Percentiles rank a stretch among this genome's conserved stretches.
These are phyloP conservation scores for Monosporascus sp. DNA, from an alignment of 2,329 filamentous ascomycete species.

Conservation along the genomic window DNA sequence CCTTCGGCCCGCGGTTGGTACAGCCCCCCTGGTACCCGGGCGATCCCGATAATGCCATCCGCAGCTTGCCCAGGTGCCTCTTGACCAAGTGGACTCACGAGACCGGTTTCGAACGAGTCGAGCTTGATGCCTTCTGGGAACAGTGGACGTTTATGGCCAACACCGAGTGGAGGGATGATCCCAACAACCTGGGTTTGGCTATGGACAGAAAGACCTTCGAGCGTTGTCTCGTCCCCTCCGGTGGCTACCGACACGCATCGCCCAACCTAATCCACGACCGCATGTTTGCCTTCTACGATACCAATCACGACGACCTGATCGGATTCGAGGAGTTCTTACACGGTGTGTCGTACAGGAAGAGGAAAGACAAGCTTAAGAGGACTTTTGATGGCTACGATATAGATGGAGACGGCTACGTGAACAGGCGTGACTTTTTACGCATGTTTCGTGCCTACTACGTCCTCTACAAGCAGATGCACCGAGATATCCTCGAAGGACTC, in stretches of 20 bases:
- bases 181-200: conserved; percentile 69
- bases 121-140: conserved; percentile 91
- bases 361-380: conserved; percentile 63
- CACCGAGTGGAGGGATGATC: conserved; percentile 76
- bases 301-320: conserved; percentile 80
- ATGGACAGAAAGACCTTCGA: conserved; percentile 94
- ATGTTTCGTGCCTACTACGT: conserved; percentile 92
- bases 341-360: conserved; percentile 67
- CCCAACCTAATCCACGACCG: conserved; percentile 92
- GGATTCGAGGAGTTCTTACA: conserved; percentile 88
- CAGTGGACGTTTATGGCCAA: conserved; percentile 95
- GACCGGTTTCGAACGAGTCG: conserved; percentile 76
- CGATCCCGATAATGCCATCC: conserved; percentile 67
- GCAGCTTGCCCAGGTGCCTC: conserved; percentile 60
- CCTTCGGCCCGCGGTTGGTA: conserved; percentile 73
- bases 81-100: conserved; percentile 65
- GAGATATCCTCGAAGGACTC: conserved; percentile 72
- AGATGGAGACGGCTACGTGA: conserved; percentile 80
- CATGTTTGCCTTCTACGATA: conserved; percentile 96
- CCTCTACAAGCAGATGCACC: conserved; percentile 82
- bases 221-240: conserved; percentile 80
- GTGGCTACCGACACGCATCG: conserved; percentile 67
- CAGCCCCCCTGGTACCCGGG: conserved; percentile 85
- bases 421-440: conserved; percentile 79
- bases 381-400: conserved; percentile 90